A percentile compares a stretch with the other conserved stretches of the same genome.
These are phyloP conservation scores for Brassica juncea DNA, from an alignment of 345 rosid genomes.

Conservation along the genomic window DNA sequence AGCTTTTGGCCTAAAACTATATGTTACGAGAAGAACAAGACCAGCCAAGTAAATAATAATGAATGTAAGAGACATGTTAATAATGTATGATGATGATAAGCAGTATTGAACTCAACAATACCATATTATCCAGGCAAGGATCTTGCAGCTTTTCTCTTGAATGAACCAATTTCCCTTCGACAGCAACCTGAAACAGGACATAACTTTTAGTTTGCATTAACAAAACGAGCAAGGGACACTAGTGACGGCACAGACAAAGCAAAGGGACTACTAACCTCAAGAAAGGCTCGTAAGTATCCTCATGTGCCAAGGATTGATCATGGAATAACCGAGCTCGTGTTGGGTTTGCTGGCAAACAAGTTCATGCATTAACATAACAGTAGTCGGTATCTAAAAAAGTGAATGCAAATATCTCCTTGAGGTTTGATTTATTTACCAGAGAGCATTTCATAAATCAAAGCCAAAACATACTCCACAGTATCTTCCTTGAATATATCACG, in stretches of 20 bases:
- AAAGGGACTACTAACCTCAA: slow-evolving; percentile 62
- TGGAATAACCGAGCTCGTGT: slow-evolving; percentile 90
- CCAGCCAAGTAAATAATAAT: slow-evolving; percentile 12
- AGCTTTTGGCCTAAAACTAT: slow-evolving; percentile 72
- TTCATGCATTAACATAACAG: slow-evolving; percentile 21
- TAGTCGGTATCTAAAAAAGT: slow-evolving; percentile 1
- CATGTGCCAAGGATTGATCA: slow-evolving; percentile 69
- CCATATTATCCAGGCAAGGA: slow-evolving; percentile 82
- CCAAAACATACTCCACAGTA: slow-evolving; percentile 95
- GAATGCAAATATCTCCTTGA: not conserved
- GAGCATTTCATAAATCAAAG: slow-evolving; percentile 88
- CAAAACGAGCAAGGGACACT: not conserved
- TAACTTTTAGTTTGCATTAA: slow-evolving; percentile 25
- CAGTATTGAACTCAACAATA: slow-evolving; percentile 31
- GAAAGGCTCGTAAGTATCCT: slow-evolving; percentile 93
- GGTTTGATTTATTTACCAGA: slow-evolving; percentile 49
- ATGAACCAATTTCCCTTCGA: slow-evolving; percentile 96
- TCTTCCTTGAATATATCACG: slow-evolving; percentile 92
- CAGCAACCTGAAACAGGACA: slow-evolving; percentile 69
- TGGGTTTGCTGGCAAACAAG: slow-evolving; percentile 74
- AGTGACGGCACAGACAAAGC: not conserved
- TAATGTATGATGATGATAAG: not conserved
- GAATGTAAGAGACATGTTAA: not conserved
- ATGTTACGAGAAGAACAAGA: slow-evolving; percentile 17
- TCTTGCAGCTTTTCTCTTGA: slow-evolving; percentile 96